phyloP scores from a whole-genome alignment of 192 early-diverging fungal species.

The Pilobolus umbonatus region DNA sequence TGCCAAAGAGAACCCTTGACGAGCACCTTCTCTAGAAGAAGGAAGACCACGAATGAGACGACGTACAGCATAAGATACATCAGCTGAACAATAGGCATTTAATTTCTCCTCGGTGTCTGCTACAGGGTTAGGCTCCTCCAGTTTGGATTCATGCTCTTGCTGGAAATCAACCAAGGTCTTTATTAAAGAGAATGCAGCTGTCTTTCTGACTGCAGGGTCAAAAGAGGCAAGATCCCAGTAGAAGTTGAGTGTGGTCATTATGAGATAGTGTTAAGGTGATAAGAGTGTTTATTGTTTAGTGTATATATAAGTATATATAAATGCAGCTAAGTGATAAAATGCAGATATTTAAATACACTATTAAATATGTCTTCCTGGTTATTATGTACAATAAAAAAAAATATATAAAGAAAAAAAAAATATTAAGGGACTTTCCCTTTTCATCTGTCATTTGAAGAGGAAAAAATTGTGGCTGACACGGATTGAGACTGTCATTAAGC shows the following conservation, averaged over 20 bases:
- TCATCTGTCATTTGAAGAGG: background rate
- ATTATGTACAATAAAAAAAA: slow-evolving; percentile 1
- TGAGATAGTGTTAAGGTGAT: no score
- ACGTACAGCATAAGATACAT: slow-evolving; percentile 82
- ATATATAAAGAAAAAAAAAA: background rate
- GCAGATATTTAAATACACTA: background rate
- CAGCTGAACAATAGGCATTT: slow-evolving; percentile 63
- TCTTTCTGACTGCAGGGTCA: slow-evolving; percentile 26
- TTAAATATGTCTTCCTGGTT: background rate
- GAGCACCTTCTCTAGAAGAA: slow-evolving; percentile 78
- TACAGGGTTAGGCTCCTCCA: slow-evolving; percentile 12
- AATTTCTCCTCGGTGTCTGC: slow-evolving; percentile 59
- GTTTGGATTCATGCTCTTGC: slow-evolving; percentile 15
- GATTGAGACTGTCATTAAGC: background rate
- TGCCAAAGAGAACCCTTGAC: slow-evolving; percentile 94
- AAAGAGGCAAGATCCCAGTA: slow-evolving; percentile 41
- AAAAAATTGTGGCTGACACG: background rate
- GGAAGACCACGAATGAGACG: slow-evolving; percentile 87
- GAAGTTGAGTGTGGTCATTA: slow-evolving; percentile 36
- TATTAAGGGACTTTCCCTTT: background rate
- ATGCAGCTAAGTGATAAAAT: background rate
- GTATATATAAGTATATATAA: background rate
- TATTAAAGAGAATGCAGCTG: slow-evolving; percentile 29
- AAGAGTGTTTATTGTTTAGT: slow-evolving; percentile 19
- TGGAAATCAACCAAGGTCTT: slow-evolving; percentile 27